These are phyloP conservation scores for Marasmius tenuissimus DNA, from an alignment of 1,284 basidiomycete genomes.

Conservation along the genomic window DNA sequence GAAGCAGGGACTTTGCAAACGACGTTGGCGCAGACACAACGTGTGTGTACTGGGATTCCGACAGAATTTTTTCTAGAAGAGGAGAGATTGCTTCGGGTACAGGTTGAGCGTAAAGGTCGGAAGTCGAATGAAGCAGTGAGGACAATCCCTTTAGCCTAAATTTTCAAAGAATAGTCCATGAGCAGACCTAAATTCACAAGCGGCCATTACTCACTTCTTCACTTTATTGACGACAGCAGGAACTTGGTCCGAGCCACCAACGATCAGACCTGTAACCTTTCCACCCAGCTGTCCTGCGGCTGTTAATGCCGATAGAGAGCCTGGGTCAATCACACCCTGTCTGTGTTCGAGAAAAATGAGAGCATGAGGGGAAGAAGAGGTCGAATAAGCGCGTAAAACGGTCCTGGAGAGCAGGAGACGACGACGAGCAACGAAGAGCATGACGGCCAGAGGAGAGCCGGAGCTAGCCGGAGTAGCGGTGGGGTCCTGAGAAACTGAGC, in stretches of 20 bases:
- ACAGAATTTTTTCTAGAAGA: constrained; percentile 55
- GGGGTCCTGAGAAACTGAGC: background rate
- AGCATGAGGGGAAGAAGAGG: constrained; percentile 60
- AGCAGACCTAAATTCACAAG: background rate
- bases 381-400: constrained; percentile 53
- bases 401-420: constrained; percentile 8
- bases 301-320: constrained; percentile 87
- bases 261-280: constrained; percentile 84
- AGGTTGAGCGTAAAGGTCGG: constrained; percentile 48
- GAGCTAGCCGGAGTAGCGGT: background rate
- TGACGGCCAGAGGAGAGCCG: background rate
- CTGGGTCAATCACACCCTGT: constrained; percentile 79
- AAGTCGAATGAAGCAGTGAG: constrained; percentile 49
- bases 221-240: constrained; percentile 71
- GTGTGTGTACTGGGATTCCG: constrained; percentile 74
- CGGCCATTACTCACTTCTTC: constrained; percentile 61
- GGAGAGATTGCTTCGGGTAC: constrained; percentile 54
- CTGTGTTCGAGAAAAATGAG: constrained; percentile 91
- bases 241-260: constrained; percentile 77
- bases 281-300: constrained; percentile 87
- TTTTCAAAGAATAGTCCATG: constrained; percentile 23
- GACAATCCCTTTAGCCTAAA: constrained; percentile 48
- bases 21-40: constrained; percentile 73
- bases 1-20: constrained; percentile 64
- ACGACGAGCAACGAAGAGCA: background rate